Percentiles rank a stretch among this genome's conserved stretches.
Conservation (phyloP, 192 early-diverging fungal species). For the Linnemannia elongata region DNA sequence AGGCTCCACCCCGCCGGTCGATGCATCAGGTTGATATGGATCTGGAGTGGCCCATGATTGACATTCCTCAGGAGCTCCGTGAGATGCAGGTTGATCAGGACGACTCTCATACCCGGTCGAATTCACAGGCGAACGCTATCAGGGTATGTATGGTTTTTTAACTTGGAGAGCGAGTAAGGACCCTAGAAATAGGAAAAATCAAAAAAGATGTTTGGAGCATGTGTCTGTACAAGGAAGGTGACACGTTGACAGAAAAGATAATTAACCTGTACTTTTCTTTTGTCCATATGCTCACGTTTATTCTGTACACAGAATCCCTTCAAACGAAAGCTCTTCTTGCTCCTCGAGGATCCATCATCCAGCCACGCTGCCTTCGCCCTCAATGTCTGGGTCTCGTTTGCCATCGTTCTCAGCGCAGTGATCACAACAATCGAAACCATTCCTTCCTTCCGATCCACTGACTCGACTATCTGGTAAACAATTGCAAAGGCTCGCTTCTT, state of each 20-base stretch:
- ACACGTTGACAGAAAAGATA: neutral
- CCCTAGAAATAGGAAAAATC: neutral
- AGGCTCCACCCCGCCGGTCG: conserved; percentile 39
- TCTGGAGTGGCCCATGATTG: conserved; percentile 60
- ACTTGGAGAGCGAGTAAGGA: neutral
- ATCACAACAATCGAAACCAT: conserved; percentile 87
- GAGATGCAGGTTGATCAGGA: conserved; percentile 39
- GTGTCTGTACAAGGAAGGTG: neutral
- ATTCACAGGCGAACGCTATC: conserved; percentile 62
- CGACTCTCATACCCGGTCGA: conserved; percentile 48
- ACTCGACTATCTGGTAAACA: conserved; percentile 66
- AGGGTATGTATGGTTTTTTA: conserved; percentile 30
- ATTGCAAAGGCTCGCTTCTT: neutral
- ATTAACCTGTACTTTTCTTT: neutral
- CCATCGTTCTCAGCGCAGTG: conserved; percentile 80
- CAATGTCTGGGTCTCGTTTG: conserved; percentile 80
- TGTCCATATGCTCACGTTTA: conserved; percentile 11
- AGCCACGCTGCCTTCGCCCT: conserved; percentile 77
- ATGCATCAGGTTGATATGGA: conserved; percentile 51
- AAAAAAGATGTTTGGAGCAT: neutral
- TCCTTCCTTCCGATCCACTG: conserved; percentile 73
- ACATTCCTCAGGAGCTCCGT: conserved; percentile 57
- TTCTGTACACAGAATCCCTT: conserved; percentile 30
- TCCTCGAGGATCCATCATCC: conserved; percentile 86
- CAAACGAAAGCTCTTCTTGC: conserved; percentile 75